Percentiles rank a stretch among this genome's conserved stretches.
Evolutionary conservation across 2,329 filamentous ascomycete species (phyloP).

Genomic region (Paraphoma chrysanthemicola): DNA sequence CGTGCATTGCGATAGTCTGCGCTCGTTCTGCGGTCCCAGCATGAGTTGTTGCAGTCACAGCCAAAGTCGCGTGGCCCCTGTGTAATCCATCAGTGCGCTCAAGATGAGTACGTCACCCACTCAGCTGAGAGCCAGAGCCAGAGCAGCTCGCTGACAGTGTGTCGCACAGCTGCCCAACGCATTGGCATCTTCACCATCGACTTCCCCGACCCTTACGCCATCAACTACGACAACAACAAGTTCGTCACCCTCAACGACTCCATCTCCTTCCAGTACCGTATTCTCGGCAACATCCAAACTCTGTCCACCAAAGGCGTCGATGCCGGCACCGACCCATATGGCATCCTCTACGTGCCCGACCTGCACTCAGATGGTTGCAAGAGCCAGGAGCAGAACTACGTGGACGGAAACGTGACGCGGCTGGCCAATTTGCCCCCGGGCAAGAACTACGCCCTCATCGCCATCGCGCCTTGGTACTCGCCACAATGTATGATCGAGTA

Average conservation of each 20-base stretch:
- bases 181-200: slow-evolving; percentile 46
- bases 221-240: slow-evolving; percentile 37
- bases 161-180: slow-evolving; percentile 39
- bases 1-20: not conserved
- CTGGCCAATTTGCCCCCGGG: slow-evolving; percentile 69
- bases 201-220: slow-evolving; percentile 42
- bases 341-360: slow-evolving; percentile 85
- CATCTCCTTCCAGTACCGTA: slow-evolving; percentile 47
- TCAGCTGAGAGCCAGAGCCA: not conserved
- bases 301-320: slow-evolving; percentile 73
- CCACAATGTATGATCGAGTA: slow-evolving; percentile 76
- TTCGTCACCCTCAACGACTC: slow-evolving; percentile 38
- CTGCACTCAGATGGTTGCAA: slow-evolving; percentile 69
- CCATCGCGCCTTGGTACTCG: slow-evolving; percentile 85
- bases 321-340: slow-evolving; percentile 69
- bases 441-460: slow-evolving; percentile 75
- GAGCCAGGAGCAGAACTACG: slow-evolving; percentile 66
- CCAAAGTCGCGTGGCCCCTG: slow-evolving; percentile 10
- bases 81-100: slow-evolving; percentile 21
- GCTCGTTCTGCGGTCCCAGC: slow-evolving; percentile 6
- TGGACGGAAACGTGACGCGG: slow-evolving; percentile 79
- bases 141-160: not conserved
- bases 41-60: slow-evolving; percentile 20
- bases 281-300: slow-evolving; percentile 71
- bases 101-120: slow-evolving; percentile 50